Conservation (phyloP, 305 asterid genomes). For the Fraxinus sp. region DNA sequence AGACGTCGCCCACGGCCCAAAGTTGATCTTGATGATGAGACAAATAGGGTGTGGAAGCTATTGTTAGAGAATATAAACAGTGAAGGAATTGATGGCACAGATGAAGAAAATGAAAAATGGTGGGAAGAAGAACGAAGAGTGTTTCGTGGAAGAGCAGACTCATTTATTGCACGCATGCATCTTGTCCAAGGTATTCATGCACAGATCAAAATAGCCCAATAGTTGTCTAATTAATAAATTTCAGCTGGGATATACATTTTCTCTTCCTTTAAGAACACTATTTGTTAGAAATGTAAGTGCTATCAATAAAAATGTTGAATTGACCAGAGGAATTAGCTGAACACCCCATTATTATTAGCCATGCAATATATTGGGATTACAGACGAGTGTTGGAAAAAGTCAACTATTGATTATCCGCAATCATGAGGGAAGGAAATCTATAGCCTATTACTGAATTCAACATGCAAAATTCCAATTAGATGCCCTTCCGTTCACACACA, state of each 20-base stretch:
- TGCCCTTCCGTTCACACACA: background rate
- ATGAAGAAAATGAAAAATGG: conserved; percentile 82
- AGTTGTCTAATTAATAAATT: conserved; percentile 10
- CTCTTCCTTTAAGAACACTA: background rate
- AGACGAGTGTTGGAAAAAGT: background rate
- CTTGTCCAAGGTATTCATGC: conserved; percentile 80
- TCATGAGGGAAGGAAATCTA: background rate
- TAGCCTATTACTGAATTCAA: background rate
- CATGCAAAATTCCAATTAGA: background rate
- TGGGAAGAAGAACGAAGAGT: conserved; percentile 95
- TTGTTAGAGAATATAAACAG: conserved; percentile 83
- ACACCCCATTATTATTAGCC: background rate
- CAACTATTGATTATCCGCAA: background rate
- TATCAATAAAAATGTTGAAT: background rate
- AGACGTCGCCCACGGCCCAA: conserved; percentile 67
- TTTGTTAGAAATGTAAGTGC: background rate
- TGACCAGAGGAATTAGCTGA: conserved; percentile 13
- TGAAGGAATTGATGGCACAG: conserved; percentile 91
- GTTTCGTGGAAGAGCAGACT: conserved; percentile 83
- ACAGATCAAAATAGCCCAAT: conserved; percentile 5
- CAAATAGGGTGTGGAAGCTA: conserved; percentile 91
- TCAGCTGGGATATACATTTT: conserved; percentile 11
- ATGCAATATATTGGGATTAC: background rate
- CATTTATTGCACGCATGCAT: conserved; percentile 96
- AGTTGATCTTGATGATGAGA: conserved; percentile 95